These are phyloP conservation scores for Penicillium sp. DNA, from an alignment of 2,329 filamentous ascomycete genomes.

Conservation along the genomic window DNA sequence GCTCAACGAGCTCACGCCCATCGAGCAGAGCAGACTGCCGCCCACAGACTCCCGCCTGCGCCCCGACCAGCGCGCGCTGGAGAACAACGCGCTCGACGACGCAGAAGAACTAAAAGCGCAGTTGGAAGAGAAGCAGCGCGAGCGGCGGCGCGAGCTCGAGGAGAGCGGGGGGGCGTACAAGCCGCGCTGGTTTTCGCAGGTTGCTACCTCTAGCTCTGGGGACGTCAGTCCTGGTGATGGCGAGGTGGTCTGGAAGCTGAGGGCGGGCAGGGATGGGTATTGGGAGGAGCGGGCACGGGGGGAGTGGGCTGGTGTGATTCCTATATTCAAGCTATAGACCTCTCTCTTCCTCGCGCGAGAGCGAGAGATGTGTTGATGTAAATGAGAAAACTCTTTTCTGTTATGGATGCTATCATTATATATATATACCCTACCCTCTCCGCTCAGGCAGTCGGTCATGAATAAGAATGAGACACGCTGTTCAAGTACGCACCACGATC, in stretches of 20 bases:
- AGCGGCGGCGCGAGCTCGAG: conserved; percentile 70
- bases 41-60: conserved; percentile 78
- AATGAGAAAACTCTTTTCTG: too few species aligned
- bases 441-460: too few species aligned
- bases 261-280: conserved; percentile 79
- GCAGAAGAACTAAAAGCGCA: conserved; percentile 79
- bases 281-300: conserved; percentile 79
- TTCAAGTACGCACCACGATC: too few species aligned
- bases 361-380: too few species aligned
- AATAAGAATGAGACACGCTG: too few species aligned
- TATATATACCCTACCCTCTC: too few species aligned
- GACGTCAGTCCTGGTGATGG: background rate
- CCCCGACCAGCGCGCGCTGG: conserved; percentile 81
- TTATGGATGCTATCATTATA: too few species aligned
- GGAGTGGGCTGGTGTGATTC: conserved; percentile 58
- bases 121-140: conserved; percentile 81
- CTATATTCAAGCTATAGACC: conserved; percentile 48
- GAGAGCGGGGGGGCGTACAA: conserved; percentile 66
- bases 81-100: conserved; percentile 74
- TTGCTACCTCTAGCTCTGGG: conserved; percentile 32
- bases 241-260: conserved; percentile 62
- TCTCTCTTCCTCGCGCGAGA: background rate
- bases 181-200: conserved; percentile 80
- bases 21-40: conserved; percentile 72
- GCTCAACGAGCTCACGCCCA: conserved; percentile 79